Evolutionary conservation across 2,329 filamentous ascomycete genomes (phyloP), one percentile per base, ranked within the genome.

Genomic region (Cladophialophora chaetospira): DNA sequence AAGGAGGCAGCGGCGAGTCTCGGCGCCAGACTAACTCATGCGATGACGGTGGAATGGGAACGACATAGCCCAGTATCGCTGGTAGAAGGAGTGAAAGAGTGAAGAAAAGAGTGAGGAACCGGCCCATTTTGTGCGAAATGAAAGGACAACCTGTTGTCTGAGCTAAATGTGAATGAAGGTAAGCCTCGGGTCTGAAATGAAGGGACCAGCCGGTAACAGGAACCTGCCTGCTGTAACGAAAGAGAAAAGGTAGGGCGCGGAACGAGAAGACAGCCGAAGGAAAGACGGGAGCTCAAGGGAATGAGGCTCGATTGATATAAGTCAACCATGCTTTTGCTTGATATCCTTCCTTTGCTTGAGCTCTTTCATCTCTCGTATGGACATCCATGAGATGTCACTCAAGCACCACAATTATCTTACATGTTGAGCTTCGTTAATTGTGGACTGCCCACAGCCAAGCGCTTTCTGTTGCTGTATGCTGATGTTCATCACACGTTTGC

Each of bases 321-420:
- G 8, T 11, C 25, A 26, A 49, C 11, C 35, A 43, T 29, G n/a
- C 9, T 15, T 4, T 26, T 28, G 10, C n/a, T 13, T 11, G 8
- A 33, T 44, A 13, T 25, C 10, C 42, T 25, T 25, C n/a, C 23
- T 6, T 25, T 44, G 42, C n/a, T 44, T 44, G 42, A 17, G 21
- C 13, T 23, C 5, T 9, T 25, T 15, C 15, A 33, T 36, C 15
- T 44, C 23, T 29, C 17, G 29, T 40, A 35, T 29, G 51, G 31
- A 19, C 17, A 50, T 45, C 47, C 49, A 50, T 25, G 29, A 45
- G 25, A 38, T 33, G 48, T 53, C 44, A 60, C 57, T 45, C 28
- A 25, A 55, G 58, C 29, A 53, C 55, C 58, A 58, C 55, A 49
- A 55, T 61, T 61, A 50, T 55, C 55, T 57, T 53, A 52, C 57